These are phyloP conservation scores for Metschnikowia arizonensis DNA, from an alignment of 805 yeast species.

Conservation along the genomic window DNA sequence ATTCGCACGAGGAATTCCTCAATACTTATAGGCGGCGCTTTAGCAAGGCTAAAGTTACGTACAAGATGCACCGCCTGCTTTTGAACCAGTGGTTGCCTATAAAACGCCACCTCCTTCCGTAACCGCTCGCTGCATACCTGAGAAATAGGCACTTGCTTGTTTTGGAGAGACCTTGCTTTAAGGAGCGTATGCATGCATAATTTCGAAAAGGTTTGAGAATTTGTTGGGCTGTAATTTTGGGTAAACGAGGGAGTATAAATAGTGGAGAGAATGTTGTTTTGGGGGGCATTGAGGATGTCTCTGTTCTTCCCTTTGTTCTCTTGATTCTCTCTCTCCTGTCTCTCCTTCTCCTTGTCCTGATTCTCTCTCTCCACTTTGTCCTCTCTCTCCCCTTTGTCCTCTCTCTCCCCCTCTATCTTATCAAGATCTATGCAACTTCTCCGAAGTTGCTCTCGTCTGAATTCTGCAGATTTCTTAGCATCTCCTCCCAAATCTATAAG, in stretches of 20 bases:
- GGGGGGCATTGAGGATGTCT: too few species aligned
- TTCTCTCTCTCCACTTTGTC: background rate
- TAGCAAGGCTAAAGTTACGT: conserved; percentile 31
- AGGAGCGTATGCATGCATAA: conserved; percentile 25
- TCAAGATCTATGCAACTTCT: conserved; percentile 18
- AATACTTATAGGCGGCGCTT: conserved; percentile 33
- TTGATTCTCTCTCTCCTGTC: background rate
- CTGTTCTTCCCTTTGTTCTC: background rate
- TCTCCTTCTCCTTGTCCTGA: background rate
- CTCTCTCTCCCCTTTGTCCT: too few species aligned
- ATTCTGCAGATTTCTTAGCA: conserved; percentile 22
- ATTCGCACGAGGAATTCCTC: conserved; percentile 35
- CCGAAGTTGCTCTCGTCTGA: conserved; percentile 26
- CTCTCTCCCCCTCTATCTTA: background rate
- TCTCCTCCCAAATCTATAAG: conserved; percentile 29
- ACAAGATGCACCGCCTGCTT: conserved; percentile 28
- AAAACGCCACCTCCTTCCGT: conserved; percentile 21
- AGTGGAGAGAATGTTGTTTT: too few species aligned
- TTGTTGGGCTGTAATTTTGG: background rate
- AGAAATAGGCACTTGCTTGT: conserved; percentile 5
- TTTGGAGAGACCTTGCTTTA: conserved; percentile 14
- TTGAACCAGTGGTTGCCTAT: conserved; percentile 16
- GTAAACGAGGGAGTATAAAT: too few species aligned
- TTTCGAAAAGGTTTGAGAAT: background rate
- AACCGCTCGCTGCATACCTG: conserved; percentile 17